Base-by-base conservation (phyloP, 805 yeast species). In the Martiniozyma abietophila region DNA sequence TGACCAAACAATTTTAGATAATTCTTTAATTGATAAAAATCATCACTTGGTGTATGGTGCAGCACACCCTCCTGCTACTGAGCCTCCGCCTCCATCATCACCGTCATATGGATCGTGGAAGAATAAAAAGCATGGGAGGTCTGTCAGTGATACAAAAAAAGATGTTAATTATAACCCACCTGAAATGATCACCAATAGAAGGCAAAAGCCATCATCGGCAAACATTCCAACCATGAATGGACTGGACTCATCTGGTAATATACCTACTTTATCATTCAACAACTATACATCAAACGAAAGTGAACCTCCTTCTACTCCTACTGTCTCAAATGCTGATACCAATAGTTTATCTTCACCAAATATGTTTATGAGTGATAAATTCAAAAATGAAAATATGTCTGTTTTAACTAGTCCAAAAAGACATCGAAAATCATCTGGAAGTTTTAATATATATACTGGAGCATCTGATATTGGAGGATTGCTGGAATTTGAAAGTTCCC, bases 161-260 rank as follows among this genome's bases (percentile, higher is more conserved):
- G 49, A 31, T 18, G 19, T 29, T 11, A 30, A 27, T 21, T 55
- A 54, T 35, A 41, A 40, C 2, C 71, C 77, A 0, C 83, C 83
- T 0, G 82, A 76, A 48, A 77, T 77, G 84, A 77, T 77, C n/a
- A 62, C 70, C 27, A 72, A 63, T 18, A 59, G 82, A 49, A 61
- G 80, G 23, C 25, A 9, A 25, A 37, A 29, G 22, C 31, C 20
- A n/a, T 27, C 34, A 8, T 31, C 18, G 29, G 11, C 25, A 10
- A 34, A 33, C 10, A 10, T 25, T 7, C 8, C 9, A 23, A 9
- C 25, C 14, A 8, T 17, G 20, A 28, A 18, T 28, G 14, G 22
- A 12, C 14, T 8, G 9, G 31, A 26, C 5, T 20, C 24, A 10
- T 25, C 35, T 6, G 25, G 10, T 26, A 21, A 26, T 17, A n/a